Percentiles rank a stretch among this genome's conserved stretches.
Conservation (phyloP, 208 protist genomes). For the Trypanosomatidae sp. region DNA sequence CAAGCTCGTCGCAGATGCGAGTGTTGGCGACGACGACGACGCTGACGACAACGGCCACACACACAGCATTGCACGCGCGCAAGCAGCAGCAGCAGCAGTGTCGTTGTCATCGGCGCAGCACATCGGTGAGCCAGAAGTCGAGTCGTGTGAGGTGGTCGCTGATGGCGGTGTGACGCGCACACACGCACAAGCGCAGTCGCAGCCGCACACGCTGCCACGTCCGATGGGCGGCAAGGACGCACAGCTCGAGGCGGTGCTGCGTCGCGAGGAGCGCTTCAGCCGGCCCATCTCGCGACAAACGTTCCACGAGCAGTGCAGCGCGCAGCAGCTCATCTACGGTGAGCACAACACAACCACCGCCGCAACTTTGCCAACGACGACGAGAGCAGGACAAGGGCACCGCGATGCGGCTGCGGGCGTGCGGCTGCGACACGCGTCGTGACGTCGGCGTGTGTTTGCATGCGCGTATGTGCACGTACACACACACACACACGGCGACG, state of each 20-base stretch:
- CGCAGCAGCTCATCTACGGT: constrained; percentile 70
- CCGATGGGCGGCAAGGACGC: constrained; percentile 20
- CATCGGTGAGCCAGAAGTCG: constrained; percentile 5
- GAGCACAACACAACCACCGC: no score
- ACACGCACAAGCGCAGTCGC: not conserved
- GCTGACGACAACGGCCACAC: not conserved
- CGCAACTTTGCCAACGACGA: no score
- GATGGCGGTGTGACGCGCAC: not conserved
- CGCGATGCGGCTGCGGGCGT: no score
- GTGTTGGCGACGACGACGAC: not conserved
- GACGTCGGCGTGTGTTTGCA: no score
- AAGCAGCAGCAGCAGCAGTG: not conserved
- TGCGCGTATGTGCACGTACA: no score
- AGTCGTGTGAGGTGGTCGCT: constrained; percentile 4
- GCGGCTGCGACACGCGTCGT: no score
- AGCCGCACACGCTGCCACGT: not conserved
- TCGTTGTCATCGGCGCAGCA: not conserved
- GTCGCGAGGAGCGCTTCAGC: constrained; percentile 45
- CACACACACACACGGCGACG: no score
- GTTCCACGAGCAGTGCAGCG: constrained; percentile 35
- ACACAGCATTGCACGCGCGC: not conserved
- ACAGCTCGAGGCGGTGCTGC: constrained; percentile 31
- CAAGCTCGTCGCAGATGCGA: constrained; percentile 8
- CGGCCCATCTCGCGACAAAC: constrained; percentile 28
- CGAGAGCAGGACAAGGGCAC: no score